Conservation (phyloP, 768 basidiomycete species). For the Termitomyces eurrhizus region DNA sequence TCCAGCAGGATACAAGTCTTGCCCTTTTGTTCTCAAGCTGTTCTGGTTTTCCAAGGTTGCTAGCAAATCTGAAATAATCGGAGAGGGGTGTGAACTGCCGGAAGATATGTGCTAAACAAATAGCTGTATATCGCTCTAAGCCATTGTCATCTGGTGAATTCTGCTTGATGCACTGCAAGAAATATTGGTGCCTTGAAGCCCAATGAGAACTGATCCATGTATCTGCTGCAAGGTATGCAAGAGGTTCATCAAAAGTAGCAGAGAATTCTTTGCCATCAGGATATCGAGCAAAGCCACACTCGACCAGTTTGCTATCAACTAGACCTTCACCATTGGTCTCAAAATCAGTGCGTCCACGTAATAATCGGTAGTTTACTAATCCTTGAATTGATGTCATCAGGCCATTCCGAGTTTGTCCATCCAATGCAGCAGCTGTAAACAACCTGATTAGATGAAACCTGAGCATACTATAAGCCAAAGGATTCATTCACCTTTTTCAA, state of each 20-base stretch:
- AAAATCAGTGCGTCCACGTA: background rate
- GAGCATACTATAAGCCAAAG: background rate
- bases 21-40: background rate
- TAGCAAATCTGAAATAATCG: background rate
- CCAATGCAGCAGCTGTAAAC: too few relatives aligned
- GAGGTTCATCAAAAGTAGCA: conserved; percentile 1
- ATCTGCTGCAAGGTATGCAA: background rate
- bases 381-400: background rate
- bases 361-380: background rate
- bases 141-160: background rate
- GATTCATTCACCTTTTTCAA: background rate
- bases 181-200: background rate
- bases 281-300: background rate
- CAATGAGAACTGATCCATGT: background rate
- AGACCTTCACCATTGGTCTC: background rate
- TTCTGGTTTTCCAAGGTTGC: background rate
- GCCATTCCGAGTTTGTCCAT: background rate
- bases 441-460: too few relatives aligned
- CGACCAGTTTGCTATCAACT: background rate
- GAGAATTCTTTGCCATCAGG: background rate
- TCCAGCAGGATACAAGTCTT: conserved; percentile 3
- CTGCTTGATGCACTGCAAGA: background rate
- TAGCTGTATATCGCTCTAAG: background rate
- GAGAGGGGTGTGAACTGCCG: background rate
- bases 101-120: background rate